phyloP scores from a whole-genome alignment of 2,329 filamentous ascomycete species.

The Botrytis paeoniae region DNA sequence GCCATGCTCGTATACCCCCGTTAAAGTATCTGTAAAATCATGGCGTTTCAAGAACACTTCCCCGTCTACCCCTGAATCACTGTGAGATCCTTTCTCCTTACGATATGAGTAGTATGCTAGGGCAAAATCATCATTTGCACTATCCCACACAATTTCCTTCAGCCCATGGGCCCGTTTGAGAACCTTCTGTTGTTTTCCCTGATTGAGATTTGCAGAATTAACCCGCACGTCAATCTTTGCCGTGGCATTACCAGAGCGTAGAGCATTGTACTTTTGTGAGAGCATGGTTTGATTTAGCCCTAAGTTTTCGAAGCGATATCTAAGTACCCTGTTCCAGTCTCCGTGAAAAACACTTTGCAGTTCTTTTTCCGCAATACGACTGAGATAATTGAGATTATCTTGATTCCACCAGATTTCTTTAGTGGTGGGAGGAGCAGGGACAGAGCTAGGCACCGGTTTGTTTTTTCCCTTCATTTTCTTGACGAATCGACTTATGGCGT shows the following conservation, averaged over 20 bases:
- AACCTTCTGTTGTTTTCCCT: not conserved
- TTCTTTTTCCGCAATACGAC: not conserved
- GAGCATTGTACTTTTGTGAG: not conserved
- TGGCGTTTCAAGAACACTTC: not conserved
- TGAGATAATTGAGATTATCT: not conserved
- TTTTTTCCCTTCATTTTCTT: not conserved
- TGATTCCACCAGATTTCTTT: not conserved
- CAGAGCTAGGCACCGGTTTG: not conserved
- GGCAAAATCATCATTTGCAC: not conserved
- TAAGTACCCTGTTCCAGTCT: not conserved
- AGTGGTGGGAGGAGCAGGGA: not conserved
- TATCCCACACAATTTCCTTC: not conserved
- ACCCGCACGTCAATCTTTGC: not conserved
- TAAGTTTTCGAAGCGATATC: not conserved
- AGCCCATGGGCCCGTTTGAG: not conserved
- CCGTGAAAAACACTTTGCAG: not conserved
- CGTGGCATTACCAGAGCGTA: not conserved
- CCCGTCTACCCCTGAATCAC: too few species aligned
- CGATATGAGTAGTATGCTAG: not conserved
- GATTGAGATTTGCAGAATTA: not conserved
- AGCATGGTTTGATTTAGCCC: not conserved
- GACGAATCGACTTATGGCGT: not conserved
- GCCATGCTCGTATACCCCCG: not conserved
- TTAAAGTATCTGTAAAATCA: not conserved
- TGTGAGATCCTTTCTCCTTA: not conserved